phyloP scores from a whole-genome alignment of 2,329 filamentous ascomycete genomes.

The Alternaria brassicicola region DNA sequence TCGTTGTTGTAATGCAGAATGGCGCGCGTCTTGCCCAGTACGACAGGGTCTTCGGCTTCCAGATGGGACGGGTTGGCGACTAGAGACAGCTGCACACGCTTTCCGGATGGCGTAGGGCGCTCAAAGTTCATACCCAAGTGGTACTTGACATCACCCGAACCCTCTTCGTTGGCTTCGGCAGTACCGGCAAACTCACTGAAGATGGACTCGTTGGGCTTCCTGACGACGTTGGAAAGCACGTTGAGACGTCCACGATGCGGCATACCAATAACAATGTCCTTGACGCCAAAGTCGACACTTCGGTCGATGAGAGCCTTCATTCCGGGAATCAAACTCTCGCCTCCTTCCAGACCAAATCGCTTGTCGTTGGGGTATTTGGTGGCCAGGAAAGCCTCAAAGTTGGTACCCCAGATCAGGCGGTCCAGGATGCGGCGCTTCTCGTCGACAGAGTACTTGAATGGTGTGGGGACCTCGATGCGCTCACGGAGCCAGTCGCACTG shows the following conservation, averaged over 20 bases:
- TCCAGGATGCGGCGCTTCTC: slow-evolving; percentile 98
- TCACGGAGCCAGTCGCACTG: slow-evolving; percentile 99
- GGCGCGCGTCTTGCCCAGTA: slow-evolving; percentile 94
- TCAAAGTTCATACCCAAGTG: slow-evolving; percentile 99
- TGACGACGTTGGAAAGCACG: slow-evolving; percentile 96
- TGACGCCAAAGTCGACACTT: slow-evolving; percentile 97
- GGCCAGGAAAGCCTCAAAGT: slow-evolving; percentile 92
- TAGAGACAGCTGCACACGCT: slow-evolving; percentile 98
- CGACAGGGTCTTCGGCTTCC: slow-evolving; percentile 97
- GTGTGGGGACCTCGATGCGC: slow-evolving; percentile 88
- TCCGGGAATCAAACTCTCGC: slow-evolving; percentile 93
- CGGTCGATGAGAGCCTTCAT: slow-evolving; percentile 99
- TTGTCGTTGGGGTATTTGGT: slow-evolving; percentile 99
- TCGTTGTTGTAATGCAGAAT: slow-evolving; percentile 99
- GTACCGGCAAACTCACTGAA: slow-evolving; percentile 97
- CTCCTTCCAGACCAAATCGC: slow-evolving; percentile 97
- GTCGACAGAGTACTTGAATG: slow-evolving; percentile 97
- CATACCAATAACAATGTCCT: slow-evolving; percentile 99
- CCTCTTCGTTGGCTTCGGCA: slow-evolving; percentile 86
- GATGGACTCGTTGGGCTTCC: slow-evolving; percentile 99
- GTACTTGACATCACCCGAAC: slow-evolving; percentile 98
- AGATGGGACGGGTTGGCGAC: slow-evolving; percentile 98
- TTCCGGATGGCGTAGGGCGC: slow-evolving; percentile 94
- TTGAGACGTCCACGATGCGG: slow-evolving; percentile 98
- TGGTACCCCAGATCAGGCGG: slow-evolving; percentile 97